Evolutionary conservation across 768 basidiomycete species (phyloP), one percentile per base, ranked within the genome.

Genomic region (Mycena venus): DNA sequence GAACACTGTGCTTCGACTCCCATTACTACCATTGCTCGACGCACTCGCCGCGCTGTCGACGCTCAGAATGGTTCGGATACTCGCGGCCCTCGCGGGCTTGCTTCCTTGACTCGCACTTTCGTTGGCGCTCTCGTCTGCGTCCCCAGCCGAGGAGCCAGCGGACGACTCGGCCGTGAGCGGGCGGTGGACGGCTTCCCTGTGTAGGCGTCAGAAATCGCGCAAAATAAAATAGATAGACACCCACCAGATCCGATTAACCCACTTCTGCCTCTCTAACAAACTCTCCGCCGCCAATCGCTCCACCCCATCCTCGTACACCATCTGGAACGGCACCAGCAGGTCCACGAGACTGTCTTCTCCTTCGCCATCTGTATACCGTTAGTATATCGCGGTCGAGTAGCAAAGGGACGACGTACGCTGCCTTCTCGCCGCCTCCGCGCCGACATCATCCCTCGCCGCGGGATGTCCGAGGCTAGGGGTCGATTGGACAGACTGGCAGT

Each of bases 241-340:
- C 59, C 79, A 96, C 97, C 95, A 96, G 67, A 98, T 90, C 6
- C 95, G 90, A 78, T 94, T 95, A 15, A 97, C 96, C 97, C 97
- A 98, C 82, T 93, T 91, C 63, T 96, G 93, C 77, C 96, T 88
- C 81, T 97, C 95, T 70, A 94, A 82, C 9, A 96, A 89, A 75
- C 95, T 96, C 80, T 97, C 96, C n/a, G 95, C 93, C 7, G 93
- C 96, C 29, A 98, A 81, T 10, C 97, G 84, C 81, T 98, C 97
- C 2, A 96, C 92, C 1, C 97, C 96, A 81, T 98, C 97, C 14
- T 90, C 89, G 80, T 98, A 98, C 40, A 96, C 80, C 86, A 98
- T 89, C 80, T 97, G 96, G 84, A 98, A 98, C 0, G 96, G 96
- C 69, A 95, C 95, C 5, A 98, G 81, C 70, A 91, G 88, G 73